Base-by-base conservation (phyloP, 2,329 filamentous ascomycete genomes). In the Aspergillus udagawae region DNA sequence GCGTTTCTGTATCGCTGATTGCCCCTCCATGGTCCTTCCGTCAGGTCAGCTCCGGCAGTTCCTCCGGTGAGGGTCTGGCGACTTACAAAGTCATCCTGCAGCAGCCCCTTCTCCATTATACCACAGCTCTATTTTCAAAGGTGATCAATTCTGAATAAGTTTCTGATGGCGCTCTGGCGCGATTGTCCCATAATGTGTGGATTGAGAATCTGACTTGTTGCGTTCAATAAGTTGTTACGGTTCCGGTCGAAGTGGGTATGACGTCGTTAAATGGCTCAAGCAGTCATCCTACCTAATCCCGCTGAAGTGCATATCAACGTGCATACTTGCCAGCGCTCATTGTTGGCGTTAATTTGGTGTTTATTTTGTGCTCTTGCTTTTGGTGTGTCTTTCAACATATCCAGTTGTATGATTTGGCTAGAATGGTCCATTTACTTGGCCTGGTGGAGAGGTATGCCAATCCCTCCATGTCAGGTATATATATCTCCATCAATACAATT, bases 1-100 rank as follows among this genome's bases (percentile, higher is more conserved):
- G 69, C 4, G 56, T 49, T n/a, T 73, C 73, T 12, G 62, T 57
- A 38, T 77, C 73, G 51, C 70, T 74, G 25, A 61, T 64, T 49
- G 61, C 63, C 54, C 68, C 74, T 60, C 67, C 72, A 49, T 70
- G 58, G 45, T 56, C 63, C 70, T 73, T 51, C 45, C 41, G 38
- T 49, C 25, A 41, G 52, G 55, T 60, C 51, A 61, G 55, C 42
- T 54, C 25, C 38, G 27, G 48, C 42, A 21, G 27, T 21, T 20
- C 20, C 10, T 29, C 53, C 52, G 29, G 55, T 61, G 23, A 27
- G 44, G 52, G 54, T 58, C 49, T 12, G 45, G 8, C 29, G 55
- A 65, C 63, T 42, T 70, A 69, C 66, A 50, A 61, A 55, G 23
- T 64, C 56, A 32, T 53, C 59, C 32, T 58, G 48, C 38, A 23